Base-by-base conservation (phyloP, 768 basidiomycete genomes). In the Pholiota molesta region DNA sequence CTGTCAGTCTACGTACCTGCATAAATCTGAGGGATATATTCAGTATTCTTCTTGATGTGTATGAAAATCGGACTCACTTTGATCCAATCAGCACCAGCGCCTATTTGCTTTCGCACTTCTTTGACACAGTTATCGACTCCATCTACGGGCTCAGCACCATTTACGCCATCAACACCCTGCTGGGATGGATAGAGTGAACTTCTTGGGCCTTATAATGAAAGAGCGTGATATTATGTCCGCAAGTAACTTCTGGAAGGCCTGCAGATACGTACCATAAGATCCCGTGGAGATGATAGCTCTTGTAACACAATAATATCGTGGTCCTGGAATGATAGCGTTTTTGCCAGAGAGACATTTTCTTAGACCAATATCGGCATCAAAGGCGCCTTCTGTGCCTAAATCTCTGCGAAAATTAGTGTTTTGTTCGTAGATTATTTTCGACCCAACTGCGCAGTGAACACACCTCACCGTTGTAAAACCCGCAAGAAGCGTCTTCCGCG, bases 71-170 rank as follows among this genome's bases (percentile, higher is more conserved):
- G 16, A 57, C 51, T 52, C 23, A 84, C 83, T 80, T 89, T 88
- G 65, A 90, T 86, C 84, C 83, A 87, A 71, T 89, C 88, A 4
- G 87, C 83, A 7, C 86, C 86, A 13, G 84, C 82, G 31, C 87
- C 87, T 58, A 89, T 79, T 64, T 89, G 88, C 61, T 78, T 79
- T 28, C 87, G 77, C 5, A 87, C 84, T 13, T 81, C 86, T 61
- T 78, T 79, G 42, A 82, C 69, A 65, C 87, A 86, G 35, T 78
- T 84, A 33, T 81, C 82, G 23, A 79, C 72, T 0, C 87, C 88
- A 63, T 89, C 86, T 1, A 81, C 86, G 3, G 79, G 78, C 60
- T 86, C 83, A 9, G 86, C 85, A 6, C 88, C 85, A 4, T 77
- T 81, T 40, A 85, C 75, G 1, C 84, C 82, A 63, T 89, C 84